Conservation (phyloP, 192 early-diverging fungal genomes). For the Coemansia pectinata region DNA sequence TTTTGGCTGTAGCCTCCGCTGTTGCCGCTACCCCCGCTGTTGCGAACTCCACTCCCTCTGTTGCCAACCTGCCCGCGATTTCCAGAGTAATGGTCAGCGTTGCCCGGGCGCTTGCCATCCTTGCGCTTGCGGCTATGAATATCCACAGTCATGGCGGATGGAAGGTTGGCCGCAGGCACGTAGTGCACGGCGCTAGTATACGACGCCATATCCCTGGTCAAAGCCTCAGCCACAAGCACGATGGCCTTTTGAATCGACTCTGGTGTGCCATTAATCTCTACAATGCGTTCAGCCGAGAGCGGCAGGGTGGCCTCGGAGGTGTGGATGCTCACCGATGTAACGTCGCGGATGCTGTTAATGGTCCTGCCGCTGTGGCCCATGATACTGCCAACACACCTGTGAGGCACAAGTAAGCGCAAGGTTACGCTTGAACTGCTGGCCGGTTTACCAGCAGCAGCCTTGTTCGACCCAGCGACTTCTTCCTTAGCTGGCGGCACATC, state of each 20-base stretch:
- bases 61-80: conserved; percentile 17
- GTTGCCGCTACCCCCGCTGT: not conserved
- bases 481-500: not conserved
- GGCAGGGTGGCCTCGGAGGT: conserved; percentile 48
- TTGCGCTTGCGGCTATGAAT: conserved; percentile 44
- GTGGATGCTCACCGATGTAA: conserved; percentile 41
- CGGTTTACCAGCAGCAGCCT: not conserved
- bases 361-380: conserved; percentile 55
- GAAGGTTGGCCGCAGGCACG: conserved; percentile 46
- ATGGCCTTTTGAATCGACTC: conserved; percentile 42
- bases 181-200: conserved; percentile 44
- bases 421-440: conserved; percentile 7
- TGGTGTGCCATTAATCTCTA: conserved; percentile 41
- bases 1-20: conserved; percentile 7
- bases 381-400: conserved; percentile 55
- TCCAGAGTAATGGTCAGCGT: conserved; percentile 16
- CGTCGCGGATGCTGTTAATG: conserved; percentile 50
- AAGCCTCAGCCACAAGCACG: conserved; percentile 30
- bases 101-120: conserved; percentile 24
- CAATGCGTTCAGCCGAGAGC: conserved; percentile 45
- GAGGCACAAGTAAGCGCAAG: conserved; percentile 49
- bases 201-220: conserved; percentile 37
- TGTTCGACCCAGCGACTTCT: not conserved
- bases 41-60: conserved; percentile 14
- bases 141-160: conserved; percentile 54